Evolutionary conservation across 2,329 filamentous ascomycete genomes (phyloP).

Genomic region (Aspergillus udagawae): DNA sequence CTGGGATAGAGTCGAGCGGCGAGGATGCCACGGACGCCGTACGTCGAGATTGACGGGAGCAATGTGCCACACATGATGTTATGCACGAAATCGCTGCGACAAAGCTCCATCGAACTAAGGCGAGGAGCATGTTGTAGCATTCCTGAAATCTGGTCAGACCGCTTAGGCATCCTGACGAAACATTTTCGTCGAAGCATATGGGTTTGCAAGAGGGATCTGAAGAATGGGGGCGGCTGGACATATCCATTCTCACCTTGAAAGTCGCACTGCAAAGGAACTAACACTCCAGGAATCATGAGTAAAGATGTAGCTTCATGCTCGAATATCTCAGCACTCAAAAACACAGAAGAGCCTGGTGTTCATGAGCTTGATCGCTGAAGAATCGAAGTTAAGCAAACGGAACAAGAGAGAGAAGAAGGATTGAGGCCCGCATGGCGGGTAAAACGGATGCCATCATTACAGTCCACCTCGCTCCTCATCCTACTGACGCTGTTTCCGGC

Average conservation of each 20-base stretch:
- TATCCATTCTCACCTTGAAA: conserved; percentile 14
- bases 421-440: neutral
- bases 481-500: conserved; percentile 11
- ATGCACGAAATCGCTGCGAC: conserved; percentile 20
- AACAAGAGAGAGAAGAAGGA: conserved; percentile 3
- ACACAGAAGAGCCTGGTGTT: neutral
- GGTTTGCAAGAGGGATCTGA: neutral
- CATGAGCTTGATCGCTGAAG: neutral
- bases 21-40: conserved; percentile 15
- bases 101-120: conserved; percentile 24
- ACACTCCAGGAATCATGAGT: conserved; percentile 22
- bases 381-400: neutral
- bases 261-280: conserved; percentile 15
- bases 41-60: conserved; percentile 12
- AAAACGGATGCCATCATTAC: conserved; percentile 1
- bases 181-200: neutral
- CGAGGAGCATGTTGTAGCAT: conserved; percentile 34
- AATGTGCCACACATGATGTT: conserved; percentile 19
- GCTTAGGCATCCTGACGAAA: neutral
- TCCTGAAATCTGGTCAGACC: conserved; percentile 16
- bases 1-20: conserved; percentile 48
- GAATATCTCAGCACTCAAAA: neutral
- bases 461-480: conserved; percentile 1
- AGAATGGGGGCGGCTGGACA: neutral
- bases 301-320: conserved; percentile 21